Evolutionary conservation across 331 rosid genomes (phyloP).

Genomic region (Pyracantha coccinea): DNA sequence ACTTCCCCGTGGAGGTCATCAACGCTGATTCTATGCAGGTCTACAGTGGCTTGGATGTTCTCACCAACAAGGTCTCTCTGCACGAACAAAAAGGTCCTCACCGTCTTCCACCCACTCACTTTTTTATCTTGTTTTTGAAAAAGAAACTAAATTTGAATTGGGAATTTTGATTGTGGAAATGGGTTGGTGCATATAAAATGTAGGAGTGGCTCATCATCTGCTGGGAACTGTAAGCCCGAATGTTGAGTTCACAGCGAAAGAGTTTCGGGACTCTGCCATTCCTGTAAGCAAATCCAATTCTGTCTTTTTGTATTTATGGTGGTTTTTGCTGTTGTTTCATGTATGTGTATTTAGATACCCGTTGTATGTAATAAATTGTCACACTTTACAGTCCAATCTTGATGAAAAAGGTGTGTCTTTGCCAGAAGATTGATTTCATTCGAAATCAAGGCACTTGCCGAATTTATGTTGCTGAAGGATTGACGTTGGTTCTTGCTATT

Average conservation of each 20-base stretch:
- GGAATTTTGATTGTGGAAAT: slow-evolving; percentile 1
- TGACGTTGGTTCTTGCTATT: neutral
- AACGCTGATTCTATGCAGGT: slow-evolving; percentile 97
- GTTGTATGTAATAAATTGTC: neutral
- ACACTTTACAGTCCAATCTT: neutral
- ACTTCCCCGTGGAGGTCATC: slow-evolving; percentile 70
- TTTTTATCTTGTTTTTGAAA: neutral
- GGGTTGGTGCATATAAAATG: neutral
- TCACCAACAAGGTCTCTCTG: slow-evolving; percentile 74
- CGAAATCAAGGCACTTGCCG: neutral
- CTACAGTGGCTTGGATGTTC: slow-evolving; percentile 75
- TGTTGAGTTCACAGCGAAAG: slow-evolving; percentile 71
- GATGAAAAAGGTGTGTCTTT: neutral
- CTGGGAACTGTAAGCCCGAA: slow-evolving; percentile 61
- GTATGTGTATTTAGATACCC: neutral
- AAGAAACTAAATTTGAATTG: neutral
- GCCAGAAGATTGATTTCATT: neutral
- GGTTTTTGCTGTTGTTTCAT: neutral
- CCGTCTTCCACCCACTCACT: neutral
- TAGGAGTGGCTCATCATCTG: slow-evolving; percentile 87
- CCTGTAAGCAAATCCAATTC: slow-evolving; percentile 35
- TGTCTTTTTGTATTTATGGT: neutral
- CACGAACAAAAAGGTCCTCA: slow-evolving; percentile 53
- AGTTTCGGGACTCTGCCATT: slow-evolving; percentile 70
- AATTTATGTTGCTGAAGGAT: neutral